phyloP scores from a whole-genome alignment of 2,329 filamentous ascomycete genomes.

The Arthrobotrys sphaeroides region DNA sequence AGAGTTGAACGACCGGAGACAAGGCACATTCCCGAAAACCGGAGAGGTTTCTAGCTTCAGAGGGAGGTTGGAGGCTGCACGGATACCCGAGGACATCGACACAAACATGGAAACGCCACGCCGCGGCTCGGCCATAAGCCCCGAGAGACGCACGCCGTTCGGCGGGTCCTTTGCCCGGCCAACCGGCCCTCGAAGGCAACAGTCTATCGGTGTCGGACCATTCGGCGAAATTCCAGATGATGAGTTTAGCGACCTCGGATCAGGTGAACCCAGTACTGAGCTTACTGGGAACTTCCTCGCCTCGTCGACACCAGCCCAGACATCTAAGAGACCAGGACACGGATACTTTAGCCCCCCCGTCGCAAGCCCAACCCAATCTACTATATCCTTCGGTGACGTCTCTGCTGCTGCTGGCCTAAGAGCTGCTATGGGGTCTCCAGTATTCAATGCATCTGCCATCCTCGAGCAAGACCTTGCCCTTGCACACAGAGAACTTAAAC shows the following conservation, averaged over 20 bases:
- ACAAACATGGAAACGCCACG: conserved; percentile 33
- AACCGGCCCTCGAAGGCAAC: conserved; percentile 33
- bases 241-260: conserved; percentile 38
- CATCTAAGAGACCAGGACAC: conserved; percentile 31
- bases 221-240: conserved; percentile 33
- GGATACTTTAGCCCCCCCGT: conserved; percentile 48
- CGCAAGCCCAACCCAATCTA: conserved; percentile 43
- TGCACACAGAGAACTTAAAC: conserved; percentile 34
- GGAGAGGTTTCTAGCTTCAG: conserved; percentile 49
- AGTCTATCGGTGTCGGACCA: conserved; percentile 22
- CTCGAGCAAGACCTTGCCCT: conserved; percentile 43
- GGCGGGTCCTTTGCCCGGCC: conserved; percentile 41
- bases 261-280: conserved; percentile 37
- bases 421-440: conserved; percentile 35
- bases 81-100: conserved; percentile 18
- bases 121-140: conserved; percentile 29
- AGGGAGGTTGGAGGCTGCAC: conserved; percentile 37
- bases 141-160: conserved; percentile 42
- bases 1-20: conserved; percentile 45
- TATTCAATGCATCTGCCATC: conserved; percentile 44
- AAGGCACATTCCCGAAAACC: conserved; percentile 40
- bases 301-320: conserved; percentile 34
- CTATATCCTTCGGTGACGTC: conserved; percentile 40
- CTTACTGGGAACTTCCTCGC: conserved; percentile 51
- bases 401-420: conserved; percentile 5